These are phyloP conservation scores for Fusarium buxicola DNA, from an alignment of 2,329 filamentous ascomycete species.

Conservation along the genomic window DNA sequence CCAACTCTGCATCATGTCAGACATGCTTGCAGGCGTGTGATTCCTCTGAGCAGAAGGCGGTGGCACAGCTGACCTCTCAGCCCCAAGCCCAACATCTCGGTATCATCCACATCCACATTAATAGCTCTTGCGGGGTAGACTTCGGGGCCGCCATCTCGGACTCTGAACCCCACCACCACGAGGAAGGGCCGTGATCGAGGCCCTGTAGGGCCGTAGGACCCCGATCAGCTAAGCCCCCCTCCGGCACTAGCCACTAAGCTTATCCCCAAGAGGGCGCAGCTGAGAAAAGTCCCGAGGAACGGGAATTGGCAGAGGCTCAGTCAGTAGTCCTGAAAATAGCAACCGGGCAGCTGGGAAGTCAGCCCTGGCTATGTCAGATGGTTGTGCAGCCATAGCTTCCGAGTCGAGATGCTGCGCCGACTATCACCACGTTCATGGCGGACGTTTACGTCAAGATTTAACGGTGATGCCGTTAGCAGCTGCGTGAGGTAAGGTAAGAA, in stretches of 20 bases:
- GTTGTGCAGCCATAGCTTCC: slow-evolving; percentile 1
- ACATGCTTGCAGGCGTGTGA: slow-evolving; percentile 2
- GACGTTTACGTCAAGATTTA: not conserved
- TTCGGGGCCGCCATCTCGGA: not conserved
- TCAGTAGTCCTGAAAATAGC: slow-evolving; percentile 26
- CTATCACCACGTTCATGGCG: not conserved
- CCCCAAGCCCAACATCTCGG: slow-evolving; percentile 19
- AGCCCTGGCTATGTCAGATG: slow-evolving; percentile 19
- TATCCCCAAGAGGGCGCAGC: slow-evolving; percentile 22
- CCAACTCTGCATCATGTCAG: slow-evolving; percentile 1
- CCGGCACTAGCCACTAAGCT: not conserved
- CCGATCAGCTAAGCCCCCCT: slow-evolving; percentile 13
- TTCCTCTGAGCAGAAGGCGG: slow-evolving; percentile 1
- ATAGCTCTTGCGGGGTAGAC: slow-evolving; percentile 18
- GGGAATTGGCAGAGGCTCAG: slow-evolving; percentile 1
- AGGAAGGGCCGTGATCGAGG: slow-evolving; percentile 13
- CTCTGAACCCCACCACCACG: slow-evolving; percentile 8
- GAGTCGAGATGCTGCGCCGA: slow-evolving; percentile 2
- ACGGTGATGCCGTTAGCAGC: not conserved
- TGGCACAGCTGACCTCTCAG: slow-evolving; percentile 32
- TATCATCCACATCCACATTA: too few relatives aligned
- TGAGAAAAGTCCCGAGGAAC: not conserved
- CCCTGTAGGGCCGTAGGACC: not conserved
- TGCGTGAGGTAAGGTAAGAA: accelerated
- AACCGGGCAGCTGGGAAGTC: not conserved